Evolutionary conservation across 2,329 filamentous ascomycete genomes (phyloP), one percentile per base, ranked within the genome.

Genomic region (Bimuria novae-zelandiae): DNA sequence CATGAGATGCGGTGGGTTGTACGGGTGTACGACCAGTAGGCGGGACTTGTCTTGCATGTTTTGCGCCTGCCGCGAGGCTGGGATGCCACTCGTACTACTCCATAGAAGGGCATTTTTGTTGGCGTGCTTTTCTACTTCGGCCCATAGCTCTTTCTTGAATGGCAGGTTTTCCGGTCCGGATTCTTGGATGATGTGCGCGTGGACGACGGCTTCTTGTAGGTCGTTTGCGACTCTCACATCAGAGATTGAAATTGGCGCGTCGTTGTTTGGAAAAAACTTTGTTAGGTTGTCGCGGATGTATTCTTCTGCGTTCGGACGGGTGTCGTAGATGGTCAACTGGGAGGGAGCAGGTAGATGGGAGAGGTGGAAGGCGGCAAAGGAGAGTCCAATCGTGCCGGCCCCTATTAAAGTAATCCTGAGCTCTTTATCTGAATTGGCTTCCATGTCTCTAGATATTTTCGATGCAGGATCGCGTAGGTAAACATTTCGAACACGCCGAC

Each of bases 1-100:
- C 80, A 86, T 84, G 48, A 86, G 77, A 57, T 85, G 82, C 1
- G 83, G 84, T 19, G 84, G 84, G 49, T 86, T 86, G 66, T 82
- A 86, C 0, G 84, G 83, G 63, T 86, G 84, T 3, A 84, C 82
- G 1, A 85, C 79, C 0, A 85, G 56, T 2, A 86, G 63, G 1
- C 82, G 70, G n/a, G 64, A 51, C 25, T 67, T 59, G 7, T 80
- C 73, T 19, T 68, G 59, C 76, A 81, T 79, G 3, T 72, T 57
- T 14, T 55, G 52, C 7, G 68, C 69, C 57, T 85, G 82, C 21
- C 68, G 69, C 0, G 79, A 82, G 0, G 83, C 81, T 0, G 80
- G 76, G 23, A 86, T 85, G 0, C 84, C 83, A 1, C 78, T 82
- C 0, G 84, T 85, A 49, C 78, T 81, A 32, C 78, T 82, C 82